phyloP scores from a whole-genome alignment of 2,329 filamentous ascomycete species.

The Colletotrichum noveboracense region DNA sequence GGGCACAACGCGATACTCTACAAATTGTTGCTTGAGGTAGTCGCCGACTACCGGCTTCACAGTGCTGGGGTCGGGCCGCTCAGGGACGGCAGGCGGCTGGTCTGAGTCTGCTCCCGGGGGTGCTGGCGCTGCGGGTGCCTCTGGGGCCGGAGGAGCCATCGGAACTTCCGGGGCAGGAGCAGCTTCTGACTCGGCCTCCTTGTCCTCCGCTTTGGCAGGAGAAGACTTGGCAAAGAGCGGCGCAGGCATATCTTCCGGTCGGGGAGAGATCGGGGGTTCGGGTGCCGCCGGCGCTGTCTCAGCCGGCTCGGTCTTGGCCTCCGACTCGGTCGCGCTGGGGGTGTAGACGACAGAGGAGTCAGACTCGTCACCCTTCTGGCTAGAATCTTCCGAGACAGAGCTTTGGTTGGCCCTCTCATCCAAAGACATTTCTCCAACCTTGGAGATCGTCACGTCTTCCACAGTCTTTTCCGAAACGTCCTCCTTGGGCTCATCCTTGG shows the following conservation, averaged over 20 bases:
- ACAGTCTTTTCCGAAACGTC: background rate
- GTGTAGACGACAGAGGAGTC: slow-evolving; percentile 30
- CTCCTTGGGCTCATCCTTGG: background rate
- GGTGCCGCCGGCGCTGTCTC: background rate
- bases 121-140: slow-evolving; percentile 9
- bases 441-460: background rate
- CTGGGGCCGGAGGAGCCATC: background rate
- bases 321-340: slow-evolving; percentile 7
- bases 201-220: background rate
- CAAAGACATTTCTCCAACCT: slow-evolving; percentile 16
- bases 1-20: slow-evolving; percentile 91
- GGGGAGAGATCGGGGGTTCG: slow-evolving; percentile 47
- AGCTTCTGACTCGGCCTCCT: slow-evolving; percentile 23
- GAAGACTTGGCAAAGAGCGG: slow-evolving; percentile 62
- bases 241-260: slow-evolving; percentile 71
- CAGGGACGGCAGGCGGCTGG: slow-evolving; percentile 17
- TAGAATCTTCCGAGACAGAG: background rate
- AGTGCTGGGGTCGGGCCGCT: slow-evolving; percentile 20
- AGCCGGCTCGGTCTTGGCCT: slow-evolving; percentile 3
- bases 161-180: slow-evolving; percentile 25
- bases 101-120: slow-evolving; percentile 10
- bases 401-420: slow-evolving; percentile 6
- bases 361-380: slow-evolving; percentile 27
- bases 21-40: slow-evolving; percentile 94
- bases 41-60: slow-evolving; percentile 85